Evolutionary conservation across 306 rosid genomes (phyloP).

Genomic region (Comarum palustre): DNA sequence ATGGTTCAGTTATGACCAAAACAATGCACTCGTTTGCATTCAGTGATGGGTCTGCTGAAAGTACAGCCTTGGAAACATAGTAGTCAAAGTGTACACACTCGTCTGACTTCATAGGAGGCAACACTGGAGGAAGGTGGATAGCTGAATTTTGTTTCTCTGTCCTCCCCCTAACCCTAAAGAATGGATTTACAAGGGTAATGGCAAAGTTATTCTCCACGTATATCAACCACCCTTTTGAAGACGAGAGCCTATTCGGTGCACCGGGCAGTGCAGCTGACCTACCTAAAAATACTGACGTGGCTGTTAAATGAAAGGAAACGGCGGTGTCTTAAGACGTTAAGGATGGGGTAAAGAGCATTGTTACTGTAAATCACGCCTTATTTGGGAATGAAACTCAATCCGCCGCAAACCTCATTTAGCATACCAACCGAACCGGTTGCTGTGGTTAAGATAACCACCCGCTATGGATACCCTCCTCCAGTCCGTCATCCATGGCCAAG

Average conservation of each 20-base stretch:
- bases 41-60: neutral
- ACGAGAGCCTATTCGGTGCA: neutral
- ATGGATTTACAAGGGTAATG: neutral
- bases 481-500: constrained; percentile 72
- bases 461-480: constrained; percentile 58
- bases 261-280: too few relatives aligned
- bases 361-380: too few relatives aligned
- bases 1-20: neutral
- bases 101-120: too few relatives aligned
- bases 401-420: too few relatives aligned
- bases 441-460: constrained; percentile 44
- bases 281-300: too few relatives aligned
- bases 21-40: neutral
- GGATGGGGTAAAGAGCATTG: too few relatives aligned
- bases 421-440: too few relatives aligned
- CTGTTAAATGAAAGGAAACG: too few relatives aligned
- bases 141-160: neutral
- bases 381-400: too few relatives aligned
- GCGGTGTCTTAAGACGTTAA: too few relatives aligned
- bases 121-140: neutral
- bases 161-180: neutral
- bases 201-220: neutral
- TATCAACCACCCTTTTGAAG: constrained; percentile 11
- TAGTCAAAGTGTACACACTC: too few relatives aligned
- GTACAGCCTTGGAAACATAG: neutral